These are phyloP conservation scores for Amaranthus cruentus DNA, from an alignment of 148 eudicot species.

Conservation along the genomic window DNA sequence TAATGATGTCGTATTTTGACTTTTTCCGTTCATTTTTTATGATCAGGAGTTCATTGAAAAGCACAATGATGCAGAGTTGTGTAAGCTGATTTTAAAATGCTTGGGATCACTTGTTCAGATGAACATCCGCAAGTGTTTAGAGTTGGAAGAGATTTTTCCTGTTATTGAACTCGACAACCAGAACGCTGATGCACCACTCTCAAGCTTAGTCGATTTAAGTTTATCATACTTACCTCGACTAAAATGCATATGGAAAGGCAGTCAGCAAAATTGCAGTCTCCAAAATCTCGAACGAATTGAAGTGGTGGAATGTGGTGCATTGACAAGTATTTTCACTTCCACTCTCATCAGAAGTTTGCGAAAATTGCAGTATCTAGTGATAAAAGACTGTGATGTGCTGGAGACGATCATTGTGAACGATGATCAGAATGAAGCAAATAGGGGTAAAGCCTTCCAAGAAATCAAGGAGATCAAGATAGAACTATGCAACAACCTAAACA, in stretches of 20 bases:
- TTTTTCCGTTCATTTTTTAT: too few species aligned
- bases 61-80: too few species aligned
- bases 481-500: neutral
- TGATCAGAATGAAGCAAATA: neutral
- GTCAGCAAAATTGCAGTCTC: neutral
- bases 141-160: neutral
- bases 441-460: neutral
- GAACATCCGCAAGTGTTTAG: neutral
- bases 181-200: neutral
- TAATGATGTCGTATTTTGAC: too few species aligned
- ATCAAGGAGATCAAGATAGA: neutral
- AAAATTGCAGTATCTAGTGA: neutral
- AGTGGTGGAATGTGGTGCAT: neutral
- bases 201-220: neutral
- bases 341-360: neutral
- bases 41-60: too few species aligned
- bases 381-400: neutral
- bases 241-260: conserved; percentile 1
- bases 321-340: neutral
- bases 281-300: neutral
- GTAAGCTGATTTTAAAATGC: neutral
- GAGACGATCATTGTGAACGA: neutral
- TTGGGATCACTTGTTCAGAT: neutral
- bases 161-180: neutral
- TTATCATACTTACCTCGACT: neutral